Base-by-base conservation (phyloP, 768 basidiomycete species). In the Hypholoma sublateritium region DNA sequence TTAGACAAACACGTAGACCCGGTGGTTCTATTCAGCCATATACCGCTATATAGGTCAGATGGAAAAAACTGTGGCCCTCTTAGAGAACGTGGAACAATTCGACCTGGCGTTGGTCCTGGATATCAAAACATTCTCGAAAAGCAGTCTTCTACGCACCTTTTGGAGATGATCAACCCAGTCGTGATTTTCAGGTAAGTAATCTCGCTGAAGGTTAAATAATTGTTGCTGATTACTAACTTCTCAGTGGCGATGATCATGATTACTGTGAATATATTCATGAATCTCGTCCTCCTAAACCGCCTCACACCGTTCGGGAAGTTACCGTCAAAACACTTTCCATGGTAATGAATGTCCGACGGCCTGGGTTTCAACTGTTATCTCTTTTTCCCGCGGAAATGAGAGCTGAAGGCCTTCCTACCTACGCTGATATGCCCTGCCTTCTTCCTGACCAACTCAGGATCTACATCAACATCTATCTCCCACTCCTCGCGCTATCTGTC, bases 231-330 rank as follows among this genome's bases (percentile, higher is more conserved):
- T 51, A 61, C 46, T 56, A 47, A 28, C 37, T 55, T 36, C 57
- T 42, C 39, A 93, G 91, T 62, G 96, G 93, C 5, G 94, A 98
- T 70, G 95, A 98, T 66, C 95, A 97, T 68, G 96, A 98, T 65
- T 93, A 95, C 61, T 98, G 96, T 71, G 91, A 91, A 74, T 84
- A 86, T 65, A 75, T 51, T 12, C 76, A 67, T 84, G 87, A 57
- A 25, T 42, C 60, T 67, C 70, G 52, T 59, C 59, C 53, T 49
- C 46, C 53, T 52, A 58, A 58, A n/a, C 57, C 57, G 35, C 34
- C 60, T 16, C 63, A 68, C 22, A 70, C 70, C 35, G 74, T 84
- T 12, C 81, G 79, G 50, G 95, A 98, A 73, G 80, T 95, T 17
- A 91, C 93, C 0, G 83, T 98, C 65, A 97, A 94, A 69, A 88